phyloP scores from a whole-genome alignment of 768 basidiomycete genomes.

The Chlorophyllum brunneum region DNA sequence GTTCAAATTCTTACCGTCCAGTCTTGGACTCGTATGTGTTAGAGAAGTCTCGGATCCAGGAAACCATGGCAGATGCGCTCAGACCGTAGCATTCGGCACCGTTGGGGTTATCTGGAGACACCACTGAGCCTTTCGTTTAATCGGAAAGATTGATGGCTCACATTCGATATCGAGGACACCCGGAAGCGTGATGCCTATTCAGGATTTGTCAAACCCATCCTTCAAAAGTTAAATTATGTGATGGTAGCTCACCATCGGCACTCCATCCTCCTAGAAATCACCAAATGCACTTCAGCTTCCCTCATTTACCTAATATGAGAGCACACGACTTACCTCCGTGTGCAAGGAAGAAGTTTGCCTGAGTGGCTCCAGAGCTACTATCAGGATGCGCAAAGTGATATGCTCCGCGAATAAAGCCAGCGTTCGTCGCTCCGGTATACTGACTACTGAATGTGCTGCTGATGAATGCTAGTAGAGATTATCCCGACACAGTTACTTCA shows the following conservation, averaged over 20 bases:
- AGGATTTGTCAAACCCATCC: neutral
- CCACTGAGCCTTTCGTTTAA: neutral
- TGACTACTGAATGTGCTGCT: constrained; percentile 41
- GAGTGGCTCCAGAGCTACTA: constrained; percentile 47
- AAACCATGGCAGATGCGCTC: constrained; percentile 50
- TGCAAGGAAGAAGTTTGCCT: constrained; percentile 56
- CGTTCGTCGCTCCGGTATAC: constrained; percentile 53
- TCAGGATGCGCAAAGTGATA: constrained; percentile 63
- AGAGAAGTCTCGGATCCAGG: constrained; percentile 61
- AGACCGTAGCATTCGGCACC: constrained; percentile 54
- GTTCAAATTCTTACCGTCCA: constrained; percentile 30
- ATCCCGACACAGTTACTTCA: no score
- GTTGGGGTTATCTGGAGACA: constrained; percentile 42
- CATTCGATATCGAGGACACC: constrained; percentile 64
- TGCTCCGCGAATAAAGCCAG: constrained; percentile 52
- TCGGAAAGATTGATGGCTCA: constrained; percentile 21
- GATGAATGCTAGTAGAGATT: neutral
- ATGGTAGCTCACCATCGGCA: constrained; percentile 30
- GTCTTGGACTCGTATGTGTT: constrained; percentile 49
- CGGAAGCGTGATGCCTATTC: constrained; percentile 43
- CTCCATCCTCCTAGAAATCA: constrained; percentile 39
- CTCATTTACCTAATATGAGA: neutral
- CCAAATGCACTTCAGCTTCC: neutral
- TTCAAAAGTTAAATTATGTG: neutral
- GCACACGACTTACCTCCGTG: constrained; percentile 40